These are phyloP conservation scores for Arthrobotrys iridis DNA, from an alignment of 2,329 filamentous ascomycete genomes.

Conservation along the genomic window DNA sequence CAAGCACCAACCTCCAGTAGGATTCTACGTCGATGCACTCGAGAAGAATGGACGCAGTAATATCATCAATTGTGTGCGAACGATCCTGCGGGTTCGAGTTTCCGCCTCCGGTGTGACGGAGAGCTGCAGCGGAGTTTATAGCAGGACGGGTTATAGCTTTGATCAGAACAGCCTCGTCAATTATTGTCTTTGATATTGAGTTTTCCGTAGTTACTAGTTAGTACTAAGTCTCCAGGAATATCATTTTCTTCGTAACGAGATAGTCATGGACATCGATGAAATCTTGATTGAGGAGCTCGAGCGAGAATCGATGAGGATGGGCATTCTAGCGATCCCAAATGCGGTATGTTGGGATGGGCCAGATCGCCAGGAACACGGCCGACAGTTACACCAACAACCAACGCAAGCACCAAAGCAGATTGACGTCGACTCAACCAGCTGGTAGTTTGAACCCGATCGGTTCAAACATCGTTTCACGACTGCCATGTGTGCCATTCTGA, in stretches of 20 bases:
- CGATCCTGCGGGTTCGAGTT: neutral
- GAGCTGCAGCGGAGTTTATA: conserved; percentile 19
- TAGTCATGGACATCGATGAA: no score
- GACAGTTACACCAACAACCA: conserved; percentile 18
- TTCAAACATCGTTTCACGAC: conserved; percentile 23
- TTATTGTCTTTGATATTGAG: neutral
- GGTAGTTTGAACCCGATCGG: neutral
- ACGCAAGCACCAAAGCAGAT: neutral
- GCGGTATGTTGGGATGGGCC: conserved; percentile 8
- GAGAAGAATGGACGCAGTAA: neutral
- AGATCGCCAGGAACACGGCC: conserved; percentile 17
- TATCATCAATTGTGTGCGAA: neutral
- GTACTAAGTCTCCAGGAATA: no score
- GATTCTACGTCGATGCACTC: neutral
- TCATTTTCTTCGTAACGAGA: conserved; percentile 9
- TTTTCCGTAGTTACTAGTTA: neutral
- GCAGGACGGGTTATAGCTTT: neutral
- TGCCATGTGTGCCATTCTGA: conserved; percentile 15
- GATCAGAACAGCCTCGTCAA: neutral
- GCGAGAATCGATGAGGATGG: neutral
- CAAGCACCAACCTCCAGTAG: conserved; percentile 30
- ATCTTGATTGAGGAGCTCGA: neutral
- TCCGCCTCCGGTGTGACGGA: neutral
- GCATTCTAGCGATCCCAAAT: neutral
- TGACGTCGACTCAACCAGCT: conserved; percentile 9